Conservation (phyloP, 257 asterid species). For the Eucommia ulmoides region DNA sequence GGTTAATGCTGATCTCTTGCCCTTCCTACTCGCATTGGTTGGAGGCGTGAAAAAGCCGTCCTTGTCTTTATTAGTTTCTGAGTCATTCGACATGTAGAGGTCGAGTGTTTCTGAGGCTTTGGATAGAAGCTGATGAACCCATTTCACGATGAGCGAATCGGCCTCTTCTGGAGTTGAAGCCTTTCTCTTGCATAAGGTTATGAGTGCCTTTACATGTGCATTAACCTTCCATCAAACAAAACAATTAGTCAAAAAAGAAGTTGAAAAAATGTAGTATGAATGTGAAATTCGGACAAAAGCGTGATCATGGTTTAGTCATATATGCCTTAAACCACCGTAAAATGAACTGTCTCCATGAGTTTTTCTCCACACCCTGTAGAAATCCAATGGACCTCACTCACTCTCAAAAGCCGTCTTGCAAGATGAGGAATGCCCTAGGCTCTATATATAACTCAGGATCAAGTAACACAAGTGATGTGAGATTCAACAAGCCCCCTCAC, state of each 20-base stretch:
- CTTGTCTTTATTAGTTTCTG: slow-evolving; percentile 23
- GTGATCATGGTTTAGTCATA: no score
- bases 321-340: no score
- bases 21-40: slow-evolving; percentile 19
- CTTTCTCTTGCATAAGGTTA: slow-evolving; percentile 71
- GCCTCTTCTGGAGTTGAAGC: slow-evolving; percentile 51
- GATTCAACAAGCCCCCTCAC: no score
- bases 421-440: no score
- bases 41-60: slow-evolving; percentile 44
- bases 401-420: no score
- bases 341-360: no score
- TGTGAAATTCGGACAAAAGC: no score
- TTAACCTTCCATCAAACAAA: slow-evolving; percentile 54
- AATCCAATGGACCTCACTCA: no score
- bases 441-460: no score
- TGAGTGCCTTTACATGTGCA: slow-evolving; percentile 89
- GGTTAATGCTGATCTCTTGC: slow-evolving; percentile 23
- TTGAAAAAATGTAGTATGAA: neutral
- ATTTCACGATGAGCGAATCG: slow-evolving; percentile 50
- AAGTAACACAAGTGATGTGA: no score
- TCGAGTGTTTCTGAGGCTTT: slow-evolving; percentile 52
- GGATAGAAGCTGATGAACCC: slow-evolving; percentile 56
- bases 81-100: slow-evolving; percentile 35
- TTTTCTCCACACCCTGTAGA: no score
- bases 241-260: slow-evolving; percentile 1